Percentiles rank a stretch among this genome's conserved stretches.
phyloP scores from a whole-genome alignment of 805 yeast genomes.

The Komagataella pastoris region DNA sequence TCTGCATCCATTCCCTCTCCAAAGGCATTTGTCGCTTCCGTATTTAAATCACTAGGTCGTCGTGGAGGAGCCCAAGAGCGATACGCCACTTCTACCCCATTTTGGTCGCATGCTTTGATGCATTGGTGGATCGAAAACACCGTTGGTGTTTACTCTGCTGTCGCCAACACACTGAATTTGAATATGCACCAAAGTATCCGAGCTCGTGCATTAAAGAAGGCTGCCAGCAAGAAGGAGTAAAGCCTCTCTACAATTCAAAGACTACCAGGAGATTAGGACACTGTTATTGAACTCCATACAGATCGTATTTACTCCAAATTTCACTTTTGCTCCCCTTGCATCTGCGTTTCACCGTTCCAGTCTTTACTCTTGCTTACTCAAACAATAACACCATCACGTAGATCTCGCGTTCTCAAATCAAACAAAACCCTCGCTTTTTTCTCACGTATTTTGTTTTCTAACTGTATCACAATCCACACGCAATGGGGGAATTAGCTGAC shows the following conservation, averaged over 20 bases:
- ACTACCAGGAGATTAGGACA: not conserved
- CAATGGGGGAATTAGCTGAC: slow-evolving; percentile 80
- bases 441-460: not conserved
- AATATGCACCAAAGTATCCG: slow-evolving; percentile 74
- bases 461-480: slow-evolving; percentile 1
- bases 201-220: slow-evolving; percentile 68
- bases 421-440: not conserved
- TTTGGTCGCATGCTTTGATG: slow-evolving; percentile 87
- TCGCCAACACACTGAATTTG: slow-evolving; percentile 58
- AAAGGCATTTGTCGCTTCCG: slow-evolving; percentile 59
- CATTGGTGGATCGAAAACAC: slow-evolving; percentile 70
- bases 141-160: slow-evolving; percentile 67
- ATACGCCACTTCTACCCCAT: slow-evolving; percentile 79
- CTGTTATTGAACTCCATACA: not conserved
- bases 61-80: slow-evolving; percentile 90
- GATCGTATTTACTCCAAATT: not conserved
- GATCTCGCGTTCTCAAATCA: not conserved
- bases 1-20: slow-evolving; percentile 75
- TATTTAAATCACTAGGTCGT: slow-evolving; percentile 61
- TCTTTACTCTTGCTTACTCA: not conserved
- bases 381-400: not conserved
- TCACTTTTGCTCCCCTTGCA: not conserved
- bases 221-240: slow-evolving; percentile 21
- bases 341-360: not conserved
- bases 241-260: not conserved